phyloP scores from a whole-genome alignment of 805 yeast genomes.

The Lachancea sp. region DNA sequence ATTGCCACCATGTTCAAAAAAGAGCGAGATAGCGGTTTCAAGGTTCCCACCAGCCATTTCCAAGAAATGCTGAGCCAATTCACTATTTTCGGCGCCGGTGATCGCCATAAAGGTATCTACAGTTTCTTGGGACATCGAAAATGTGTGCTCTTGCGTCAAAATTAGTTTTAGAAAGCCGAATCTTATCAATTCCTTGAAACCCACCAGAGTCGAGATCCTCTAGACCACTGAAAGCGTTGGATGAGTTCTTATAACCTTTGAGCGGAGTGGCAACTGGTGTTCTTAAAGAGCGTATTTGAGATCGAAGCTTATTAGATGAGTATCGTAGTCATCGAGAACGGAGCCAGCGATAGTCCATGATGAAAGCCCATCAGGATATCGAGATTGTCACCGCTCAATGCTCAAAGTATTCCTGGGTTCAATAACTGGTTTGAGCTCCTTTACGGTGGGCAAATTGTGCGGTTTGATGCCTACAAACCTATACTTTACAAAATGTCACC shows the following conservation, averaged over 20 bases:
- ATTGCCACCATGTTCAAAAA: constrained; percentile 56
- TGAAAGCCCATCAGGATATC: too few relatives aligned
- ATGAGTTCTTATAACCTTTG: not conserved
- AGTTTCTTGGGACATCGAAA: constrained; percentile 38
- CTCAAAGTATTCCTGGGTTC: not conserved
- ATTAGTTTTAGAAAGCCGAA: too few relatives aligned
- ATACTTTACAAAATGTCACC: too few relatives aligned
- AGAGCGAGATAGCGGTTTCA: constrained; percentile 79
- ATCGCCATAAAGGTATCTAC: constrained; percentile 76
- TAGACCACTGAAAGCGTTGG: too few relatives aligned
- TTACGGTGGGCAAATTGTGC: too few relatives aligned
- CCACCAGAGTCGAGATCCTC: too few relatives aligned
- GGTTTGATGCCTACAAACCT: too few relatives aligned
- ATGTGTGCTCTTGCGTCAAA: too few relatives aligned
- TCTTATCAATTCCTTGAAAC: too few relatives aligned
- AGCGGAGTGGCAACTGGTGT: not conserved
- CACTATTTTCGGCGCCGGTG: constrained; percentile 64
- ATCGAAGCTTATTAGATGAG: not conserved
- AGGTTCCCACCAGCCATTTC: constrained; percentile 72
- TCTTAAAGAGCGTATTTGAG: not conserved
- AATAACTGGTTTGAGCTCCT: not conserved
- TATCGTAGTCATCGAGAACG: not conserved
- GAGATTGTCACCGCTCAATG: too few relatives aligned
- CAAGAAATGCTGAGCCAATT: constrained; percentile 66
- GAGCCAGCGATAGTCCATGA: too few relatives aligned